Conservation (phyloP, 441 rosid species). For the Populus hybrid region DNA sequence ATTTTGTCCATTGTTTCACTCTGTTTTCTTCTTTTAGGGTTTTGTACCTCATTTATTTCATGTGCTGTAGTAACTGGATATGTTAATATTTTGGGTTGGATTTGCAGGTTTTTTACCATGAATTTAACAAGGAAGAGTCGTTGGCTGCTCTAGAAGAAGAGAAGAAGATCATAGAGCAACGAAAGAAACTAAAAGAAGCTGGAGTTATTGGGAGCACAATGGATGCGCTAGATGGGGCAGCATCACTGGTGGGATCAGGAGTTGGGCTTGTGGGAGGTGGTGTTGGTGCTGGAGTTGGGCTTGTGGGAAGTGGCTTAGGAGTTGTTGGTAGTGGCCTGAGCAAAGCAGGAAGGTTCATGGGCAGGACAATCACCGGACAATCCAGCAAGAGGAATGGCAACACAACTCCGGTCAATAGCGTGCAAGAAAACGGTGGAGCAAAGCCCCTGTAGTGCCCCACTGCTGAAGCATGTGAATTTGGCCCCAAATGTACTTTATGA, state of each 20-base stretch:
- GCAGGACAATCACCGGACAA: slow-evolving; percentile 84
- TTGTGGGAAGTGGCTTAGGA: slow-evolving; percentile 75
- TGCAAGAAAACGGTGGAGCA: slow-evolving; percentile 58
- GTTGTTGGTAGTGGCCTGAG: slow-evolving; percentile 73
- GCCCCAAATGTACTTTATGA: background rate
- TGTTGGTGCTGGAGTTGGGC: slow-evolving; percentile 59
- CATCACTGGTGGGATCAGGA: slow-evolving; percentile 46
- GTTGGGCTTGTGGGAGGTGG: slow-evolving; percentile 61
- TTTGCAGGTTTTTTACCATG: slow-evolving; percentile 64
- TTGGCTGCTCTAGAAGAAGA: slow-evolving; percentile 77
- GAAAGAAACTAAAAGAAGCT: slow-evolving; percentile 84
- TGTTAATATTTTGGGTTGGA: slow-evolving; percentile 10
- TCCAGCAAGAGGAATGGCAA: slow-evolving; percentile 62
- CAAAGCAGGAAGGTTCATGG: slow-evolving; percentile 95
- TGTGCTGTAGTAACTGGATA: background rate
- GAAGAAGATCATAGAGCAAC: slow-evolving; percentile 73
- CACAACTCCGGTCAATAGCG: slow-evolving; percentile 54
- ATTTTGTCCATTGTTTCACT: background rate
- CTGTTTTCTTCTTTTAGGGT: background rate
- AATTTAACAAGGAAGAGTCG: slow-evolving; percentile 80
- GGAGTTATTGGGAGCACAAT: slow-evolving; percentile 89
- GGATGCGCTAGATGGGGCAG: slow-evolving; percentile 85
- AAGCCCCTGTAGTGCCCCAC: slow-evolving; percentile 30
- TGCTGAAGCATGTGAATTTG: slow-evolving; percentile 12
- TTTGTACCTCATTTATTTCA: background rate